These are phyloP conservation scores for Skeletonema tropicum DNA, from an alignment of 108 stramenopile genomes.

Conservation along the genomic window DNA sequence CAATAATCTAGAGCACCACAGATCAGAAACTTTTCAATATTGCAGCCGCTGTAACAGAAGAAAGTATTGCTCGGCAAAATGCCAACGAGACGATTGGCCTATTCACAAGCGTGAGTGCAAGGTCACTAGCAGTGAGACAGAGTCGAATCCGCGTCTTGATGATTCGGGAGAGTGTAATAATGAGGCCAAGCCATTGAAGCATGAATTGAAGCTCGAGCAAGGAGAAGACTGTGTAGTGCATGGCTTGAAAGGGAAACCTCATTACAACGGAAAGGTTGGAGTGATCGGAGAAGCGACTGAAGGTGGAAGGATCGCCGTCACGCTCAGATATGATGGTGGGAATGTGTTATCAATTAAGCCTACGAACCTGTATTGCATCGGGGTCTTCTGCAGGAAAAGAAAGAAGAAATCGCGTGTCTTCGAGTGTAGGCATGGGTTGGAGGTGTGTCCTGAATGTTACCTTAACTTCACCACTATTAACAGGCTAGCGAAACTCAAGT, in stretches of 20 bases:
- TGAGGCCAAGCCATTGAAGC: neutral
- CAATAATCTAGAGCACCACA: constrained; percentile 9
- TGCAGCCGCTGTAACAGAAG: constrained; percentile 4
- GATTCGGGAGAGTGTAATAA: neutral
- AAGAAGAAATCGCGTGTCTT: constrained; percentile 12
- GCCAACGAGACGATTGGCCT: constrained; percentile 19
- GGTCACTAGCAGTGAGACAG: neutral
- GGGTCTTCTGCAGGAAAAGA: constrained; percentile 17
- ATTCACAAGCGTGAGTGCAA: constrained; percentile 17
- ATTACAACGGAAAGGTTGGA: constrained; percentile 18
- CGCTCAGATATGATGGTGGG: neutral
- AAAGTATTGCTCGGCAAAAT: constrained; percentile 11
- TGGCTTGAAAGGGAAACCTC: constrained; percentile 17
- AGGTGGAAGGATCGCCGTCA: constrained; percentile 13
- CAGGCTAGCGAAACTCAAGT: constrained; percentile 11
- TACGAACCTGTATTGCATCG: constrained; percentile 7
- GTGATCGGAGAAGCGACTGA: constrained; percentile 3
- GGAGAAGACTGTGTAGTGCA: constrained; percentile 22
- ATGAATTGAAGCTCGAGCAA: constrained; percentile 3
- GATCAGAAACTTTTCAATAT: neutral
- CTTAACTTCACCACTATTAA: constrained; percentile 9
- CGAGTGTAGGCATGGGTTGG: constrained; percentile 2
- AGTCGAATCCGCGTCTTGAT: neutral
- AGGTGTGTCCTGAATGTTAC: neutral
- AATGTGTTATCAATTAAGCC: constrained; percentile 11